Evolutionary conservation across 2,329 filamentous ascomycete genomes (phyloP), one percentile per base, ranked within the genome.

Genomic region (Aspergillus glaucus): DNA sequence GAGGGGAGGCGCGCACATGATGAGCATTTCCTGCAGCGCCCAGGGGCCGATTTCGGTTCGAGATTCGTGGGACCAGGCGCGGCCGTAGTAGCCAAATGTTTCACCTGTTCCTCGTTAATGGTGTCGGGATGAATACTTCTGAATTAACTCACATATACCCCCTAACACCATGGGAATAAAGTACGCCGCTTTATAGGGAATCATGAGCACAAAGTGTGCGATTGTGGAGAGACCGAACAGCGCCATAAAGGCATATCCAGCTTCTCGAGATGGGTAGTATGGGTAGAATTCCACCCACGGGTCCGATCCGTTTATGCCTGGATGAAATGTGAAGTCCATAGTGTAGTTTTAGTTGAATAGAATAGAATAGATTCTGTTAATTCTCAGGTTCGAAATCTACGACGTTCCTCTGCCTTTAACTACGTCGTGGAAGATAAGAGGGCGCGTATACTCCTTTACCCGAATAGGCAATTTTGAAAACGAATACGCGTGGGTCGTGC

Each of bases 1-100:
- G 4, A 76, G 59, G 0, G 69, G 64, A 0, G 73, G 71, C 0
- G 69, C 66, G 9, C 73, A 58, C 3, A 75, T 62, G 40, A 71
- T 63, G 21, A 69, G 58, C 47, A 72, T 62, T 26, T 64, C 61
- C 48, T 74, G 70, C 1, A 69, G 59, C 0, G 64, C 61, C 59
- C 65, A 74, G 1, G 67, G 52, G 0, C 44, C 44, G 26, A 63
- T 62, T 1, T 55, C 49, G 0, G 56, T 59, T 21, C 49, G 51
- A 48, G 57, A 45, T 42, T 63, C 41, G 43, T 70, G 65, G 0
- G 65, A 63, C 55, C 61, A 59, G n/a, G 65, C 63, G 24, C 66
- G 60, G 39, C 63, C 66, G 45, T 65, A 63, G 51, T 70, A 70
- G 24, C 68, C 66, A 30, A 67, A 65, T 48, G 60, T 55, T 57